Evolutionary conservation across 169 alveolate species (phyloP).

Genomic region (Toxoplasma gondii): DNA sequence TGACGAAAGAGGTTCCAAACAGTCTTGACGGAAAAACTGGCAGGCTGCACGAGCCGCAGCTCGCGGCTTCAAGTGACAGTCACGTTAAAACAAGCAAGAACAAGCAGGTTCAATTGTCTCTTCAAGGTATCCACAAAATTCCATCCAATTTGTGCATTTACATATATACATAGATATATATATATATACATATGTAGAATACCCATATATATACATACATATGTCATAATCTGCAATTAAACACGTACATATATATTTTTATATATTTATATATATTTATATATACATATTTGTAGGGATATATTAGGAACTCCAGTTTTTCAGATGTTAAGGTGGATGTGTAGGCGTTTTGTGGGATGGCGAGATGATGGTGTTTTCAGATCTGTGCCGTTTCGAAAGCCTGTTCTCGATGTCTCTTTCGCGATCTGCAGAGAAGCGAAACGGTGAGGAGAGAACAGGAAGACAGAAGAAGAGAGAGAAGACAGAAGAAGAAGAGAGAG

Average conservation of each 20-base stretch:
- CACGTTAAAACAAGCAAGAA: too few relatives aligned
- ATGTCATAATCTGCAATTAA: background rate
- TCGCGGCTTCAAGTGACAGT: too few relatives aligned
- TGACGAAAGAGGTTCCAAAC: too few relatives aligned
- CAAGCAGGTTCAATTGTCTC: background rate
- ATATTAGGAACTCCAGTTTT: background rate
- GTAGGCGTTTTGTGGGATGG: too few relatives aligned
- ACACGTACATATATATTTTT: too few relatives aligned
- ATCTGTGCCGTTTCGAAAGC: too few relatives aligned
- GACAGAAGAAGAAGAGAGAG: background rate
- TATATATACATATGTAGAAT: background rate
- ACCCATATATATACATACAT: background rate
- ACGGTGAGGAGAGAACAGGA: background rate
- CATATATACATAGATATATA: background rate
- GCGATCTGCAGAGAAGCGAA: background rate
- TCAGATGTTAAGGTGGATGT: background rate
- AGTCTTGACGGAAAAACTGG: too few relatives aligned
- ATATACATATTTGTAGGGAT: background rate
- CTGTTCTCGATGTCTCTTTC: background rate
- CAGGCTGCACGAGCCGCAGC: too few relatives aligned
- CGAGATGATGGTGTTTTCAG: too few relatives aligned
- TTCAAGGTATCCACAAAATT: background rate
- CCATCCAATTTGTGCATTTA: background rate
- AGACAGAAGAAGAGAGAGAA: background rate
- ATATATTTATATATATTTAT: background rate